phyloP scores from a whole-genome alignment of 306 rosid genomes.

The Pueraria montana region DNA sequence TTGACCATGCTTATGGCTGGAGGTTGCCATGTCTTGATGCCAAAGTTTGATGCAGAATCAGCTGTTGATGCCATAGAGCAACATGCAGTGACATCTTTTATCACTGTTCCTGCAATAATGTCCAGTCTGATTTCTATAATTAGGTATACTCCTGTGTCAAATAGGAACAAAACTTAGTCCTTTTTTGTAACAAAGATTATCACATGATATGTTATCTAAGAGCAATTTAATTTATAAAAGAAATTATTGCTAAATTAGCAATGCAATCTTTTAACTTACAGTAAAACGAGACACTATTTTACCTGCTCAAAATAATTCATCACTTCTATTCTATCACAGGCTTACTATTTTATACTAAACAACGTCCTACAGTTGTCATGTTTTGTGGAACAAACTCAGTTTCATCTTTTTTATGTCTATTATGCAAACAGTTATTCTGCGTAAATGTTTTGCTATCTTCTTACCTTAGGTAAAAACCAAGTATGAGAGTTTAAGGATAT shows the following conservation, averaged over 20 bases:
- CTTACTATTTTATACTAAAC: constrained; percentile 19
- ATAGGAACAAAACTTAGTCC: neutral
- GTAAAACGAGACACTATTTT: neutral
- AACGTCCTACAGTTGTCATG: constrained; percentile 8
- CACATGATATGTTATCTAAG: neutral
- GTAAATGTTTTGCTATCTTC: constrained; percentile 17
- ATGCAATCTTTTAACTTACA: neutral
- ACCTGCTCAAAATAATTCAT: neutral
- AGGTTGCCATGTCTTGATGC: constrained; percentile 82
- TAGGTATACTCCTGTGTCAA: constrained; percentile 59
- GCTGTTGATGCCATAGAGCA: constrained; percentile 65
- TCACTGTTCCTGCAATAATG: constrained; percentile 96
- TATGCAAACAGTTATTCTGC: neutral
- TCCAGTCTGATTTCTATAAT: constrained; percentile 62
- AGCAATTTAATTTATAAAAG: neutral
- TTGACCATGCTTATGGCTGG: constrained; percentile 85
- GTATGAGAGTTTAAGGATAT: neutral
- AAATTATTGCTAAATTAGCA: neutral
- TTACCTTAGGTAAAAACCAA: constrained; percentile 6
- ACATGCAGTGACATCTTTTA: constrained; percentile 76
- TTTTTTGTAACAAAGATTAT: neutral
- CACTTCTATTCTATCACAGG: neutral
- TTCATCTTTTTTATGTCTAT: neutral
- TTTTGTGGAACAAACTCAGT: neutral
- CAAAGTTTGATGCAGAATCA: constrained; percentile 75